A percentile compares a stretch with the other conserved stretches of the same genome.
Conservation (phyloP, 116 monocot species). For the Trichopus zeylanicus region DNA sequence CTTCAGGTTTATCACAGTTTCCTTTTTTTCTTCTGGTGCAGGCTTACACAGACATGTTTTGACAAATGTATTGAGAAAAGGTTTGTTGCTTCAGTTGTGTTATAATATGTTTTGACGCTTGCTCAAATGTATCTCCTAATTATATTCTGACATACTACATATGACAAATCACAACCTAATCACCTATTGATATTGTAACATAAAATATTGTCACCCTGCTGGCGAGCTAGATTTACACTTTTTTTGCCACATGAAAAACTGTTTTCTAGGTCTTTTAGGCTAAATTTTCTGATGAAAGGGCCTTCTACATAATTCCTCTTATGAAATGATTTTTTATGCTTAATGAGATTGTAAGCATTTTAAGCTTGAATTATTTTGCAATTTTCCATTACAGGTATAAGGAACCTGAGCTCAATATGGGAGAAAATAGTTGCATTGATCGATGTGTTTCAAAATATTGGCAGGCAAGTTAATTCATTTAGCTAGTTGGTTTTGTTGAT, state of each 20-base stretch:
- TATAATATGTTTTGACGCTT: not conserved
- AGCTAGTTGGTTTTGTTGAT: not conserved
- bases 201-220: no score
- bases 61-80: conserved; percentile 87
- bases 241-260: no score
- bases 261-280: no score
- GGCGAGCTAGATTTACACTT: no score
- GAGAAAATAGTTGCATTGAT: conserved; percentile 96
- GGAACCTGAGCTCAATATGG: conserved; percentile 97
- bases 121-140: not conserved
- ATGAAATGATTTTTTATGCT: not conserved
- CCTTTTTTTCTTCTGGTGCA: conserved; percentile 26
- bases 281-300: no score
- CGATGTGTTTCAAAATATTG: conserved; percentile 97
- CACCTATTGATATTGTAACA: no score
- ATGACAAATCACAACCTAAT: no score
- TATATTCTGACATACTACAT: not conserved
- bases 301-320: not conserved
- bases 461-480: conserved; percentile 49
- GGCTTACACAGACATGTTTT: conserved; percentile 88
- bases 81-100: conserved; percentile 18
- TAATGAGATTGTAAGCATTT: not conserved
- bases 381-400: conserved; percentile 48
- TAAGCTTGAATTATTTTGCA: not conserved
- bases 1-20: no score